Percentiles rank a stretch among this genome's conserved stretches.
Evolutionary conservation across 2,329 filamentous ascomycete species (phyloP).

Genomic region (Exophiala phaeomuriformis): DNA sequence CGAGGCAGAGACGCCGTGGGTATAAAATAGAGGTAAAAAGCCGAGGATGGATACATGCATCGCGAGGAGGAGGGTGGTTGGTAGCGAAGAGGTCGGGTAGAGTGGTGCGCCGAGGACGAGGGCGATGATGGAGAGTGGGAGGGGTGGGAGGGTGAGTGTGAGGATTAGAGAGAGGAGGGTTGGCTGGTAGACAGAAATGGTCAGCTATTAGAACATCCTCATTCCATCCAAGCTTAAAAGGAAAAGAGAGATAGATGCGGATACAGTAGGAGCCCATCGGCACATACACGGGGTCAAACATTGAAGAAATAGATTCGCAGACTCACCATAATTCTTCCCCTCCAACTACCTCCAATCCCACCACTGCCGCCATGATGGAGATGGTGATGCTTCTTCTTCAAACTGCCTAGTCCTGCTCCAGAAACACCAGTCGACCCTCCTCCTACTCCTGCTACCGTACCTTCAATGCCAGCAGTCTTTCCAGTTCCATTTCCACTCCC

Average conservation of each 20-base stretch:
- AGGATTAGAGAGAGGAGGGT: constrained; percentile 54
- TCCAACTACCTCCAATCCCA: constrained; percentile 18
- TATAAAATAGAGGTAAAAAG: constrained; percentile 74
- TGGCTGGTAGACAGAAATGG: constrained; percentile 12
- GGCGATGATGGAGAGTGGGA: constrained; percentile 52
- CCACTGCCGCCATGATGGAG: background rate
- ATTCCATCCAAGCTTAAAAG: background rate
- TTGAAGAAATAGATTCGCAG: background rate
- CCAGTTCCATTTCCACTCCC: constrained; percentile 24
- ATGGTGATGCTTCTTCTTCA: constrained; percentile 16
- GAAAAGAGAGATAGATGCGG: background rate
- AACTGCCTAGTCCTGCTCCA: constrained; percentile 6
- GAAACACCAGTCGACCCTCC: background rate
- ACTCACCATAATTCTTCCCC: constrained; percentile 28
- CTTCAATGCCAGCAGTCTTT: constrained; percentile 12
- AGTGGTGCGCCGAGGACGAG: constrained; percentile 84
- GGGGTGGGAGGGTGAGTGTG: constrained; percentile 46
- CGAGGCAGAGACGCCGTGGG: constrained; percentile 65
- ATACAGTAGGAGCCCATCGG: no score
- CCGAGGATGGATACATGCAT: constrained; percentile 74
- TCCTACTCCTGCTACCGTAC: constrained; percentile 11
- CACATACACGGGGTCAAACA: no score
- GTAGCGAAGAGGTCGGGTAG: constrained; percentile 59
- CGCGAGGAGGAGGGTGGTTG: constrained; percentile 71
- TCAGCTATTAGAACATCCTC: background rate